A percentile compares a stretch with the other conserved stretches of the same genome.
phyloP scores from a whole-genome alignment of 805 yeast species.

The Candida gorgasii region DNA sequence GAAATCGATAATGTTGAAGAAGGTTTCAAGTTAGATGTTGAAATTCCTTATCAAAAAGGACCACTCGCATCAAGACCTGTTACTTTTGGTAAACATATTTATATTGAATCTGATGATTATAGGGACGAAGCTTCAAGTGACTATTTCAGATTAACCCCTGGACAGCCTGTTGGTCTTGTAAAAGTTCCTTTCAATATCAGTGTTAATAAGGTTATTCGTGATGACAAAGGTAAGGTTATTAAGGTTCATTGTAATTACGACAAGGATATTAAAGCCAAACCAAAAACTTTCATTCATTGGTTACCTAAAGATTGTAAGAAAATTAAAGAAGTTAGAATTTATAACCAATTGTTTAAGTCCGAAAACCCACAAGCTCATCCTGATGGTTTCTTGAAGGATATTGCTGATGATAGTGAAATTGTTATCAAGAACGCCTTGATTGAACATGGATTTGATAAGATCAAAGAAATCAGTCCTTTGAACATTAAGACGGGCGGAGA shows the following conservation, averaged over 20 bases:
- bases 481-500: conserved; percentile 59
- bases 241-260: conserved; percentile 81
- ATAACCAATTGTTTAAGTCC: conserved; percentile 82
- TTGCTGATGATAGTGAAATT: conserved; percentile 77
- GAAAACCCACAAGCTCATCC: conserved; percentile 91
- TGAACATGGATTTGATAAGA: conserved; percentile 72
- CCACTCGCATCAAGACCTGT: conserved; percentile 64
- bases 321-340: conserved; percentile 77
- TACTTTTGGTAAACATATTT: conserved; percentile 74
- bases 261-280: conserved; percentile 66
- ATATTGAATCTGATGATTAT: conserved; percentile 88
- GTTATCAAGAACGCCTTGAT: conserved; percentile 65
- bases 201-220: conserved; percentile 49
- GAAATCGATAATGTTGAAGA: conserved; percentile 76
- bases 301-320: conserved; percentile 68
- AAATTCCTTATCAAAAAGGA: conserved; percentile 87
- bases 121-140: conserved; percentile 62
- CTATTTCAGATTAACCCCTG: conserved; percentile 91
- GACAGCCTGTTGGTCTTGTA: conserved; percentile 92
- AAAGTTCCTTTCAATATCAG: conserved; percentile 84
- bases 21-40: conserved; percentile 66
- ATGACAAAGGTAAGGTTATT: conserved; percentile 60
- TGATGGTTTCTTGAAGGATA: conserved; percentile 82
- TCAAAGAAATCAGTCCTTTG: conserved; percentile 74
- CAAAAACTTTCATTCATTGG: conserved; percentile 98